Evolutionary conservation across 495 filamentous ascomycete species (phyloP).

Genomic region (Penicillium flavigenum): DNA sequence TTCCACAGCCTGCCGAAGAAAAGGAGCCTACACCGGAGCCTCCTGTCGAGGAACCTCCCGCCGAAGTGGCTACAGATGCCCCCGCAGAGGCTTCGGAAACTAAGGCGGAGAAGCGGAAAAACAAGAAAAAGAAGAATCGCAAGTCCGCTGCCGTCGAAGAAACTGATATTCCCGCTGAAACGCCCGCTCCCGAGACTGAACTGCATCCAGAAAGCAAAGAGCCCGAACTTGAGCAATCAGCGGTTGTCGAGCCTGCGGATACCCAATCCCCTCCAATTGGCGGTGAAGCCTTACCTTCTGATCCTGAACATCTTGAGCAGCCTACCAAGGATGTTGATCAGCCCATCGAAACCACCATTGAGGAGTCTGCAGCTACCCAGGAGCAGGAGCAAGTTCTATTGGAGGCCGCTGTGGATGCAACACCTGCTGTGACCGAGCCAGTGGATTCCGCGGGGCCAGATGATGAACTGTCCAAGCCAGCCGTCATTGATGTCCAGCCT

Average conservation of each 20-base stretch:
- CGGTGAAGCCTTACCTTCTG: conserved; percentile 23
- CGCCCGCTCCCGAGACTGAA: conserved; percentile 20
- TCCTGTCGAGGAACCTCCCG: conserved; percentile 9
- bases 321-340: not conserved
- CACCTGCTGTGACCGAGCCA: not conserved
- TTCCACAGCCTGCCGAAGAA: not conserved
- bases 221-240: conserved; percentile 18
- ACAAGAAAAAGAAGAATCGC: conserved; percentile 38
- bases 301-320: conserved; percentile 5
- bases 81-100: conserved; percentile 14
- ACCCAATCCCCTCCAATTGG: conserved; percentile 20
- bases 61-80: not conserved
- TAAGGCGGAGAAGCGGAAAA: conserved; percentile 32
- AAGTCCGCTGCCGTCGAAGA: conserved; percentile 31
- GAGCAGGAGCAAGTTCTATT: conserved; percentile 8
- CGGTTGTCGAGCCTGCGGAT: conserved; percentile 16
- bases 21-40: conserved; percentile 10
- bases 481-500: not conserved
- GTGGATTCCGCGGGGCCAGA: not conserved
- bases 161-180: conserved; percentile 13
- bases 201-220: conserved; percentile 15
- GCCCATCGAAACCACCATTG: conserved; percentile 10
- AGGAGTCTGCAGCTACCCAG: conserved; percentile 3
- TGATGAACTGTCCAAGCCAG: not conserved
- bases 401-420: conserved; percentile 6